Evolutionary conservation across 2,329 filamentous ascomycete genomes (phyloP), one percentile per base, ranked within the genome.

Genomic region (Hypoxylon sp.): DNA sequence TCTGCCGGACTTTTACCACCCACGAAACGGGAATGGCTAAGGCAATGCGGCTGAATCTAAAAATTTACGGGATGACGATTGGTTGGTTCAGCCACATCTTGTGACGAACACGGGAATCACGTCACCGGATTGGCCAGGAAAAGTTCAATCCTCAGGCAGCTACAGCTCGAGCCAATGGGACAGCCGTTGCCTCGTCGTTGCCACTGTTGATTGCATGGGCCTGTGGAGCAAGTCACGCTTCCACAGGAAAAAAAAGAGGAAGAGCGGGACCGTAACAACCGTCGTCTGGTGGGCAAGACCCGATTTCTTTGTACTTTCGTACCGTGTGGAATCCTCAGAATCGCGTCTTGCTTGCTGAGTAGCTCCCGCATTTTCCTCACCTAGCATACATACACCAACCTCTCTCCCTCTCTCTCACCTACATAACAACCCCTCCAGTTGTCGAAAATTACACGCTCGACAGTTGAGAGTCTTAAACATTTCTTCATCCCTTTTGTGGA

Each of bases 171-270:
- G 13, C 85, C 85, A 87, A 87, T 86, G 61, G 78, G 25, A 73
- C 42, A 3, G 13, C 75, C 77, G 88, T 90, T 90, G 87, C 86
- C 74, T 79, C 73, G 85, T 79, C 76, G 86, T 88, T 88, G 85
- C 82, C 77, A 79, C 72, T 88, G 84, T 87, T 87, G 83, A 86
- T 69, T 60, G 72, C 76, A 74, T 75, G 68, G 69, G 69, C 60
- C 22, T 61, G 75, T 77, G 75, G 75, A 71, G 64, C 67, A 63
- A 57, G 59, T 66, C 61, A 70, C 71, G 77, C 74, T 74, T 73
- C 73, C 72, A 66, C 20, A 58, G 56, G 61, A 64, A 69, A 72
- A 55, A 77, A 68, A 71, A 62, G 57, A 74, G 63, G 57, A 69
- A 58, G 64, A 70, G 73, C 70, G 68, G 71, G 65, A 67, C 68